These are phyloP conservation scores for Leishmania amazonensis DNA, from an alignment of 208 protist genomes.

Conservation along the genomic window DNA sequence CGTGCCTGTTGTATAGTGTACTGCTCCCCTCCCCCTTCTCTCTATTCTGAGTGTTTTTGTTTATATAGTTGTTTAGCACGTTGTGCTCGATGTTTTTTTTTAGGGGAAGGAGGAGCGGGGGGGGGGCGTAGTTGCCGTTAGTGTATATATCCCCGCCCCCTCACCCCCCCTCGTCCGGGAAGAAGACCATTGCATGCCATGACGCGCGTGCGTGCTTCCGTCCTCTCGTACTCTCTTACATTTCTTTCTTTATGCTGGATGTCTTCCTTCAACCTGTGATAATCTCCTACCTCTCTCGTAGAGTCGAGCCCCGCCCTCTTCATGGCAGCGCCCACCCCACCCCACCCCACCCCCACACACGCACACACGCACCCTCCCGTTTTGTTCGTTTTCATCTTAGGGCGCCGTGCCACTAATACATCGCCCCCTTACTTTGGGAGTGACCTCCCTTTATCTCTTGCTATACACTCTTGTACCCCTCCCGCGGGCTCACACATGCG, in stretches of 20 bases:
- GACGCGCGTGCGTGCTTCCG: neutral
- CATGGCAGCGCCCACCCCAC: neutral
- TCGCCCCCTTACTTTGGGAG: neutral
- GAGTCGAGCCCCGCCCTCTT: neutral
- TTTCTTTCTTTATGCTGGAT: neutral
- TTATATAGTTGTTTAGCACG: no score
- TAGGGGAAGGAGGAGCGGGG: no score
- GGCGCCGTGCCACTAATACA: neutral
- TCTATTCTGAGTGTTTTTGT: no score
- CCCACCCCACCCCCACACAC: no score
- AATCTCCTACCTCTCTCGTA: neutral
- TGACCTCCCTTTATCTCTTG: neutral
- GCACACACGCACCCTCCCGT: no score
- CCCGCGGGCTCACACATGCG: neutral
- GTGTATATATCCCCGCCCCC: neutral
- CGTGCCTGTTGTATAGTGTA: neutral
- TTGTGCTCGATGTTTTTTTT: no score
- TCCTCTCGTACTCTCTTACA: neutral
- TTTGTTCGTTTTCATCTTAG: neutral
- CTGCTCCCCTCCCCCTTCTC: no score
- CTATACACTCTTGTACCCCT: neutral
- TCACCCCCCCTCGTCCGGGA: neutral
- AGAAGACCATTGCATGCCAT: neutral
- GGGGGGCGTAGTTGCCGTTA: neutral
- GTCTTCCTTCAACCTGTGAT: neutral